Evolutionary conservation across 2,329 filamentous ascomycete genomes (phyloP), one percentile per base, ranked within the genome.

Genomic region (Penicillium decumbens): DNA sequence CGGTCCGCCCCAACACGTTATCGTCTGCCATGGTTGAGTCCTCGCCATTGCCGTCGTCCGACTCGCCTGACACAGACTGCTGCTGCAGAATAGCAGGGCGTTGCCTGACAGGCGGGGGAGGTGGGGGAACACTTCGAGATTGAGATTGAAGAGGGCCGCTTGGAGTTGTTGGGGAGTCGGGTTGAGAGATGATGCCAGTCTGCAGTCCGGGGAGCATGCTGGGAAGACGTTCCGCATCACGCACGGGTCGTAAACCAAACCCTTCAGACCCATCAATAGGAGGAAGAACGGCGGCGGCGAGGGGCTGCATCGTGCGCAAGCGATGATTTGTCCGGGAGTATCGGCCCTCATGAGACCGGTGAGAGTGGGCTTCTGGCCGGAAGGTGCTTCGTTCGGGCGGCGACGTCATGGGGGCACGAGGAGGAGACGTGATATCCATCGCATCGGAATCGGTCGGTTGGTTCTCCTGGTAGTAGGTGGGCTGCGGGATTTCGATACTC

Each of bases 41-140:
- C 55, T 97, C 92, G 9, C 84, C 83, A 63, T 89, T 89, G 54
- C 87, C 80, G 67, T 96, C 92, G 63, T 97, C 91, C 6, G 85
- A 83, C 58, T 95, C 92, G 5, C 84, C 88, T n/a, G 88, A 93
- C 43, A 80, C 80, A 15, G 92, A 96, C 55, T 87, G 82, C 64
- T 95, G 90, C 63, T 96, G 92, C 50, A 89, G 83, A 59, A 96
- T 93, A 0, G 89, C 90, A 29, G 90, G 89, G 30, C 91, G 82
- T 61, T 88, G 80, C 44, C 86, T 79, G 50, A 23, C 8, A 12
- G 84, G 77, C 78, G 73, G 56, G 73, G 77, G 40, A 72, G 77
- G 24, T 77, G 77, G 53, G 74, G 80, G 51, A 77, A 62, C 76
- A 69, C 52, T 79, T 66, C 72, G 85, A 43, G 77, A 72, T 46